These are phyloP conservation scores for Trypanosoma lewisi DNA, from an alignment of 208 protist species.

Conservation along the genomic window DNA sequence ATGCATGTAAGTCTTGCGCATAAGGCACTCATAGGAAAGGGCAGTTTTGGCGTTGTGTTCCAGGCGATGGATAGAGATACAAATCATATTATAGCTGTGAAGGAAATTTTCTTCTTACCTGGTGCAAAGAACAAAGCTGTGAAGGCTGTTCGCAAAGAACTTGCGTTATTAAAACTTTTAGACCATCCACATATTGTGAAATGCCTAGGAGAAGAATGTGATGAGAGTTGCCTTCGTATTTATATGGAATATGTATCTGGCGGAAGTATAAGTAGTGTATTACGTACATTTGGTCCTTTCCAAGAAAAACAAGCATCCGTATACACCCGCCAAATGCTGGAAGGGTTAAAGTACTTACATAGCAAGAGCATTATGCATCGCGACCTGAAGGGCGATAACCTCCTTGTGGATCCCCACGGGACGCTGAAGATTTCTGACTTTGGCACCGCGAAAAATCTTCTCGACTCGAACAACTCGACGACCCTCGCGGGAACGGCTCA, in stretches of 20 bases:
- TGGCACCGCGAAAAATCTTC: constrained; percentile 61
- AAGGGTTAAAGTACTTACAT: constrained; percentile 86
- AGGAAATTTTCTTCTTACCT: constrained; percentile 57
- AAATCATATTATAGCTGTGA: constrained; percentile 87
- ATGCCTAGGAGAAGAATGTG: constrained; percentile 79
- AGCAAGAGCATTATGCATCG: constrained; percentile 80
- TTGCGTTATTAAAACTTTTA: constrained; percentile 76
- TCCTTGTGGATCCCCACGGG: constrained; percentile 77
- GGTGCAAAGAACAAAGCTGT: constrained; percentile 11
- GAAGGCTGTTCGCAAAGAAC: constrained; percentile 57
- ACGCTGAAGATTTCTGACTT: constrained; percentile 85
- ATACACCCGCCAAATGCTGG: constrained; percentile 80
- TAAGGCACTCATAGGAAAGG: constrained; percentile 80
- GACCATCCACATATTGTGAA: constrained; percentile 91
- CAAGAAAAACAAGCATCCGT: constrained; percentile 69
- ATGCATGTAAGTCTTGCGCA: constrained; percentile 57
- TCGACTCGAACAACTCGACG: constrained; percentile 20
- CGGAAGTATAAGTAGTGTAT: constrained; percentile 80
- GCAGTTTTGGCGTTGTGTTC: constrained; percentile 86
- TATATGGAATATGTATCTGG: constrained; percentile 93
- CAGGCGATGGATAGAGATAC: constrained; percentile 84
- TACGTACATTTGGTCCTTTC: constrained; percentile 77
- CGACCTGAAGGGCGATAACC: constrained; percentile 92
- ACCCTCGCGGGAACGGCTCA: constrained; percentile 79
- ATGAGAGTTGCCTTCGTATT: constrained; percentile 75